Evolutionary conservation across 2,329 filamentous ascomycete species (phyloP), one percentile per base, ranked within the genome.

Genomic region (Aspergillus aculeatus): DNA sequence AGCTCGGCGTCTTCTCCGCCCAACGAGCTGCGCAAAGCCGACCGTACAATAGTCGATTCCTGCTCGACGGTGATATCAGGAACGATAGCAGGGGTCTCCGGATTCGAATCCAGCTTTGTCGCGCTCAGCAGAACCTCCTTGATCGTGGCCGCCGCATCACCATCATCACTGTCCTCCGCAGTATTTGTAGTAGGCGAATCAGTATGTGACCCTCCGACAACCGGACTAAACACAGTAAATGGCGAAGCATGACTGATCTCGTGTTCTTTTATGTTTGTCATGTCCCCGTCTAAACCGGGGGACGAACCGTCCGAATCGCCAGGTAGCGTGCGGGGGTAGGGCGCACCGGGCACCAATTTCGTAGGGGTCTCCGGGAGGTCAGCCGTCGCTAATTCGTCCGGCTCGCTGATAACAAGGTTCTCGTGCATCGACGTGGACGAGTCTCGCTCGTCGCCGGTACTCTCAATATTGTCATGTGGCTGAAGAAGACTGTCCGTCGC

Each of bases 1-100:
- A 78, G 58, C 44, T 69, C 74, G 9, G 73, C 71, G 65, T 78
- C 75, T 12, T 77, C 74, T 48, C 73, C 73, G 55, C 74, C 74
- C 11, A 78, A 64, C 26, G 72, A 73, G 62, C 74, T 73, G 50
- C 70, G 70, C 38, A 77, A 64, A 48, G 75, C 72, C 32, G 76
- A 75, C 58, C 74, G 71, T 5, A 76, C 72, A 29, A 75, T 58
- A 21, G 67, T 71, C 48, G 70, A 66, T 52, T 73, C 68, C 58
- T 74, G 69, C 58, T 69, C 67, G n/a, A 66, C 66, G 12, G 71
- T 70, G 29, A 72, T 48, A n/a, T 69, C 60, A 54, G 66, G 64
- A 38, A 69, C 67, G 19, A 65, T 59, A 21, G 66, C 16, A 44
- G 54, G 47, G 38, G 59, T 57, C 10, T 58, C 38, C 29, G 31